These are phyloP conservation scores for Pezicula carpinea DNA, from an alignment of 2,329 filamentous ascomycete species.

Conservation along the genomic window DNA sequence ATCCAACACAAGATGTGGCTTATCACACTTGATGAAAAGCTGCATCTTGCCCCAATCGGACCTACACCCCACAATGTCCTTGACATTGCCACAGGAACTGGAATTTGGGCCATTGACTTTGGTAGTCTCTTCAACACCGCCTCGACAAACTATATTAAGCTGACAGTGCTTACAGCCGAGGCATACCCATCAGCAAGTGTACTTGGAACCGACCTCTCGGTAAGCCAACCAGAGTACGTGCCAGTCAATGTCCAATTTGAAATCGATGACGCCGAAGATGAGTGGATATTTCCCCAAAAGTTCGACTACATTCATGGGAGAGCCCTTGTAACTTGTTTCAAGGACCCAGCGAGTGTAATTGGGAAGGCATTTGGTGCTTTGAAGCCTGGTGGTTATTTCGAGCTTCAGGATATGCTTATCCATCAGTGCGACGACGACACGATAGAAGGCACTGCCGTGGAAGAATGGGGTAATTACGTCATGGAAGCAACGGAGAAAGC, in stretches of 20 bases:
- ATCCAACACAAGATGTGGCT: conserved; percentile 5
- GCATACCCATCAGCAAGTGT: conserved; percentile 51
- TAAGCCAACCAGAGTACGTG: conserved; percentile 48
- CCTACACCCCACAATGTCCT: conserved; percentile 24
- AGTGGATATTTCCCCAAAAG: conserved; percentile 40
- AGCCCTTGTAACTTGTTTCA: conserved; percentile 28
- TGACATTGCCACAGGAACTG: conserved; percentile 19
- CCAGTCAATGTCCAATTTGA: conserved; percentile 46
- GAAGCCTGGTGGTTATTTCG: conserved; percentile 24
- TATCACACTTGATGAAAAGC: conserved; percentile 1
- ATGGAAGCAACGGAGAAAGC: not conserved
- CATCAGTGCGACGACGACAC: not conserved
- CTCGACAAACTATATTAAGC: not conserved
- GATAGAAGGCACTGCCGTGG: not conserved
- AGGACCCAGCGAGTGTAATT: conserved; percentile 1
- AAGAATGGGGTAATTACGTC: not conserved
- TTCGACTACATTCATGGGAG: conserved; percentile 46
- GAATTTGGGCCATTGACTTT: conserved; percentile 6
- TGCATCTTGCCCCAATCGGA: conserved; percentile 15
- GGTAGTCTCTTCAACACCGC: not conserved
- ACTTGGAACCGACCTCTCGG: conserved; percentile 53
- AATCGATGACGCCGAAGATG: conserved; percentile 44
- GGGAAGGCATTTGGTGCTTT: conserved; percentile 1
- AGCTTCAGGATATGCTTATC: conserved; percentile 22
- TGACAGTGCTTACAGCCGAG: conserved; percentile 12